phyloP scores from a whole-genome alignment of 106 monocot species.

The Hemerocallis citrina region DNA sequence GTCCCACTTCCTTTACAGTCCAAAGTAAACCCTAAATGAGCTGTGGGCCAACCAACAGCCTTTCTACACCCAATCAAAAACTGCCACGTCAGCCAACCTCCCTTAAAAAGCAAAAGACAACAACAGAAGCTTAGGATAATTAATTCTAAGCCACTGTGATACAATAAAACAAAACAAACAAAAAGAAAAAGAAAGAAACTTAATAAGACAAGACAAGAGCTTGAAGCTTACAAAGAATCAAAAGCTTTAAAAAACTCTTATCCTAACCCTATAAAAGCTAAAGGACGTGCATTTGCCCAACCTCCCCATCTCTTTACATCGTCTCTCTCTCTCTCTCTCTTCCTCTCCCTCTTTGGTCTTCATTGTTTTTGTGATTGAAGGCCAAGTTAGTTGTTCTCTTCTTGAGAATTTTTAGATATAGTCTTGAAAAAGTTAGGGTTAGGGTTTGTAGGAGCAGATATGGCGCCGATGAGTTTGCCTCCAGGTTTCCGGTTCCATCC shows the following conservation, averaged over 20 bases:
- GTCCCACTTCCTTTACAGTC: constrained; percentile 7
- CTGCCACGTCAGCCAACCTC: background rate
- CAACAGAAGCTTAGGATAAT: constrained; percentile 9
- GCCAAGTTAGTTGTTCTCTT: too few relatives aligned
- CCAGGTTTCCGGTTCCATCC: constrained; percentile 13
- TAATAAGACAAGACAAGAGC: too few relatives aligned
- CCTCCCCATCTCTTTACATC: background rate
- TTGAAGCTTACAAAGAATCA: constrained; percentile 6
- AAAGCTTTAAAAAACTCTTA: constrained; percentile 9
- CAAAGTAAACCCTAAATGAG: constrained; percentile 1
- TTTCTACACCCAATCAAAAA: background rate
- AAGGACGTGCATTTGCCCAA: background rate
- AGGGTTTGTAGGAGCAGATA: background rate
- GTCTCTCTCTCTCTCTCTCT: constrained; percentile 6
- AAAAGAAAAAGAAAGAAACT: background rate
- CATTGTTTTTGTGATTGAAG: constrained; percentile 2
- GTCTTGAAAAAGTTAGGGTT: too few relatives aligned
- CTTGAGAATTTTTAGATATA: background rate
- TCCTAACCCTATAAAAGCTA: constrained; percentile 17
- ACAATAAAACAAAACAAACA: constrained; percentile 12
- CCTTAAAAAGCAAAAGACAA: constrained; percentile 7
- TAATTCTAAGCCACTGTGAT: constrained; percentile 3
- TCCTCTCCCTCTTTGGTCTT: constrained; percentile 1
- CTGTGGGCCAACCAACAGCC: background rate
- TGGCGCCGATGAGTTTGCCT: constrained; percentile 18